Evolutionary conservation across 306 rosid genomes (phyloP).

Genomic region (Crotalaria pallida): DNA sequence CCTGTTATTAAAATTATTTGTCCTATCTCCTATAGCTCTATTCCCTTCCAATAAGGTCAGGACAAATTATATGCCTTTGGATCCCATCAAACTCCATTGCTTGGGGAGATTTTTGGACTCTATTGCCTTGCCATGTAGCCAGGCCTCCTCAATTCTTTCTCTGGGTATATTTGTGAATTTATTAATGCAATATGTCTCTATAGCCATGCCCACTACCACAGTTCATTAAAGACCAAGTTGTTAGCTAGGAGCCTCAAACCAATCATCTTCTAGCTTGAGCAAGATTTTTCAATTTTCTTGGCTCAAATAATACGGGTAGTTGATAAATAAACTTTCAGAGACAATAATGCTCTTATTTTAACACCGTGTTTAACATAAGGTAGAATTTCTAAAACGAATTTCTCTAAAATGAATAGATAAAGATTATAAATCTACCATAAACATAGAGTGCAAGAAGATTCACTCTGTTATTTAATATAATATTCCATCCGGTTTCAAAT

Average conservation of each 20-base stretch:
- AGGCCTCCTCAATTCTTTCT: neutral
- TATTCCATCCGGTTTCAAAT: no score
- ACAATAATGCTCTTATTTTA: neutral
- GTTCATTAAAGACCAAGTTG: neutral
- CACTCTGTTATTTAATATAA: no score
- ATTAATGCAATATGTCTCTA: no score
- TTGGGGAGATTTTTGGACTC: neutral
- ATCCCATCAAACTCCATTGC: neutral
- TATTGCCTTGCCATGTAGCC: neutral
- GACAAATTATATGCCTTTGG: neutral
- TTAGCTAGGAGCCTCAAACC: neutral
- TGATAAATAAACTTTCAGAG: slow-evolving; percentile 9
- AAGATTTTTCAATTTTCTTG: neutral
- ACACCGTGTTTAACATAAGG: no score
- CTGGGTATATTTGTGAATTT: neutral
- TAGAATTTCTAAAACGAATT: no score
- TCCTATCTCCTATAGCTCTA: neutral
- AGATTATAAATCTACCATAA: no score
- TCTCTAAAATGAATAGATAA: no score
- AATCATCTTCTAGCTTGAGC: neutral
- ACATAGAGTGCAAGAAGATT: no score
- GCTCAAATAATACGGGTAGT: neutral
- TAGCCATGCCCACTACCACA: neutral
- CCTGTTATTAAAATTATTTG: neutral
- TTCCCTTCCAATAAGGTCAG: neutral